phyloP scores from a whole-genome alignment of 306 rosid species.

The Trifolium subterraneum region DNA sequence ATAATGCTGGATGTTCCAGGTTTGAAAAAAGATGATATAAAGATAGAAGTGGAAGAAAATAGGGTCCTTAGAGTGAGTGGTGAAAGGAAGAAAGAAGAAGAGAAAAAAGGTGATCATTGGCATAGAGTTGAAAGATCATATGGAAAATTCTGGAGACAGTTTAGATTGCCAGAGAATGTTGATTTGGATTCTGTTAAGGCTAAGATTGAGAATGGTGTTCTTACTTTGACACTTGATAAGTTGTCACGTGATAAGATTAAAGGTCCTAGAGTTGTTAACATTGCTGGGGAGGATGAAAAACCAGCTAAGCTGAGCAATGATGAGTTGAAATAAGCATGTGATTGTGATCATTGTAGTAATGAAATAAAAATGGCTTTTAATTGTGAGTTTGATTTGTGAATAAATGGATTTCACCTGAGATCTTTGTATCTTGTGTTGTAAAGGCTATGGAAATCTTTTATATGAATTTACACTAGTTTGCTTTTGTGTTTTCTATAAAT shows the following conservation, averaged over 20 bases:
- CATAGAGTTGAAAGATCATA: conserved; percentile 64
- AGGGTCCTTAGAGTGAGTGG: conserved; percentile 69
- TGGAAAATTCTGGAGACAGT: conserved; percentile 78
- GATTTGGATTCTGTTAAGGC: conserved; percentile 68
- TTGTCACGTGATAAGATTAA: conserved; percentile 63
- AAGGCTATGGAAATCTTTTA: no score
- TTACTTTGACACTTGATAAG: conserved; percentile 59
- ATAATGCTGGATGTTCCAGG: conserved; percentile 77
- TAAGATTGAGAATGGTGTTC: conserved; percentile 66
- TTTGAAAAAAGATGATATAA: conserved; percentile 59
- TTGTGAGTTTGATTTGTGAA: conserved; percentile 30
- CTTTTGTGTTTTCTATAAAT: no score
- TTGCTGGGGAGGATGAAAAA: conserved; percentile 48
- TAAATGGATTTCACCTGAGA: conserved; percentile 32
- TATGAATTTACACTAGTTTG: no score
- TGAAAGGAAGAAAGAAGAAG: conserved; percentile 65
- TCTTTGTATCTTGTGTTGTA: no score
- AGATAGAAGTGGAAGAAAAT: conserved; percentile 66
- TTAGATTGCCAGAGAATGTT: conserved; percentile 63
- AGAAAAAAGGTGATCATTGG: conserved; percentile 67
- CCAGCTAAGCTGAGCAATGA: conserved; percentile 34
- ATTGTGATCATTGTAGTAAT: not conserved
- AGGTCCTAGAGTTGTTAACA: conserved; percentile 60
- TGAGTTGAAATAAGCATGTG: conserved; percentile 45
- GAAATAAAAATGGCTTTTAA: not conserved